A percentile compares a stretch with the other conserved stretches of the same genome.
Evolutionary conservation across 176 grass and related monocot genomes (phyloP).

Genomic region (Aegilops sharonensis): DNA sequence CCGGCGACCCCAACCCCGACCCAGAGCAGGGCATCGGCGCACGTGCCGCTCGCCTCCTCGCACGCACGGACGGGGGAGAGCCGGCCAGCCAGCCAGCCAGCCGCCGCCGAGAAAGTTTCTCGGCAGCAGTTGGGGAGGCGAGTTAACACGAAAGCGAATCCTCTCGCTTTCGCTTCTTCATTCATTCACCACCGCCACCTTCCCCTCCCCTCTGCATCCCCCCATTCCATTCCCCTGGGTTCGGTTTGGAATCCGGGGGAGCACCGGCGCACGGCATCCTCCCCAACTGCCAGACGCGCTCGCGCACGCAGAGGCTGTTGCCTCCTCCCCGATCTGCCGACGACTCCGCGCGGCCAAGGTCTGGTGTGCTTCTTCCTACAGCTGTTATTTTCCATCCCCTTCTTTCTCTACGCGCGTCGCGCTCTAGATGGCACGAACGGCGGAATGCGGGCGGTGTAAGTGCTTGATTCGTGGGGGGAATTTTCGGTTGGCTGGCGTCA

Average conservation of each 20-base stretch:
- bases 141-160: slow-evolving; percentile 31
- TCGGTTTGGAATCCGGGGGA: slow-evolving; percentile 30
- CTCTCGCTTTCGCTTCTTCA: slow-evolving; percentile 5
- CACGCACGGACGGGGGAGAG: not conserved
- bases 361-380: not conserved
- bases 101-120: not conserved
- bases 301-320: not conserved
- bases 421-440: not conserved
- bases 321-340: not conserved
- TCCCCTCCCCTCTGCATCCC: not conserved
- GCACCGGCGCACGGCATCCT: not conserved
- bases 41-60: slow-evolving; percentile 12
- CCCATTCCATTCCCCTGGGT: slow-evolving; percentile 13
- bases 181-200: not conserved
- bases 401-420: not conserved
- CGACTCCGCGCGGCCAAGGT: not conserved
- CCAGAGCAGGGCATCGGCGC: not conserved
- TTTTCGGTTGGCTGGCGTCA: not conserved
- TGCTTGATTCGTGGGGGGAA: not conserved
- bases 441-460: slow-evolving; percentile 18
- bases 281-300: not conserved
- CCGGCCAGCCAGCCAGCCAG: not conserved
- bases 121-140: not conserved
- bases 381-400: not conserved
- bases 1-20: not conserved